Evolutionary conservation across 2,329 filamentous ascomycete species (phyloP), one percentile per base, ranked within the genome.

Genomic region (Aspergillus eucalypticola): DNA sequence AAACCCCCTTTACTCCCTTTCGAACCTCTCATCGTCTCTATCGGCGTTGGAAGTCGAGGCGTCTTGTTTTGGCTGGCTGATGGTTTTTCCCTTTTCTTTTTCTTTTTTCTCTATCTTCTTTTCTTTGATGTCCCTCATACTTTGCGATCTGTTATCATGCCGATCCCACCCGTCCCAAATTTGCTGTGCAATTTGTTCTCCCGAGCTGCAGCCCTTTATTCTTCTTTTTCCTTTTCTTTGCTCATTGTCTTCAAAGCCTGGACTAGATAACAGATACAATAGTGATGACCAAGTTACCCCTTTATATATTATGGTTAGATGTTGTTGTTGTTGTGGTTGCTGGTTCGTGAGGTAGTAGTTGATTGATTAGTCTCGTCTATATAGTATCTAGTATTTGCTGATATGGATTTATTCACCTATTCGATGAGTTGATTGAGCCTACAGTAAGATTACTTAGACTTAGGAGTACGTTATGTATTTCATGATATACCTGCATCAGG

Each of bases 31-130:
- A 69, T 71, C 71, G 70, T 75, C 69, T 71, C 61, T 68, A 66
- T 70, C 66, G 73, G 73, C 72, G 73, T 75, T 75, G 73, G 73
- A 73, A 67, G 71, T 74, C 71, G 71, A 69, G 73, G 72, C 72
- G 70, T 73, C 71, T 67, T 71, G 64, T 74, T 72, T 75, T 72
- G 71, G 70, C 68, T 70, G 69, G 69, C 65, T 69, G 65, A 69
- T 67, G 65, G 64, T 71, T 61, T 65, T 57, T 63, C 59, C 54
- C 64, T 59, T 64, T 63, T 49, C 54, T 64, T 60, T 54, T 56
- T 64, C 51, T 61, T 59, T 38, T 48, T 54, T 62, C n/a, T 60
- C 49, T 60, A 62, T 55, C 7, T 42, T 29, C 29, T 7, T 48
- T 19, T 44, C 4, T 11, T 32, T 29, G 1, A 32, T 32, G 8